Evolutionary conservation across 139 green algal genomes (phyloP).

Genomic region (Eudorina sp.): DNA sequence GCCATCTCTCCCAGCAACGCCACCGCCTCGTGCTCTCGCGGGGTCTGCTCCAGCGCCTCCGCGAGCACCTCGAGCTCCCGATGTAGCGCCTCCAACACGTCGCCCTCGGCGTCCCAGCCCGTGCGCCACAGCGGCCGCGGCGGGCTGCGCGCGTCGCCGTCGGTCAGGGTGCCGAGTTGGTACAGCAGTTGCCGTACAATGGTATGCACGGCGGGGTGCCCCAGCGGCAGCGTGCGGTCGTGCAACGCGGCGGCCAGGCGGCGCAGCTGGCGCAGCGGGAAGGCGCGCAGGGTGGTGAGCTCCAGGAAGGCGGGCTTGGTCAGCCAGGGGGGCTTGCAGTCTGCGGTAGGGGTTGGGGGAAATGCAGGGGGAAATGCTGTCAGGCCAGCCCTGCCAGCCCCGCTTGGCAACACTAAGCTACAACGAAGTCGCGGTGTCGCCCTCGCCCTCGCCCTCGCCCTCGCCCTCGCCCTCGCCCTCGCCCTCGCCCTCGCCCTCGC

Average conservation of each 20-base stretch:
- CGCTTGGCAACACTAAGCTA: too few species aligned
- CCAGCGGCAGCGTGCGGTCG: conserved; percentile 50
- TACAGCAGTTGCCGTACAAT: conserved; percentile 63
- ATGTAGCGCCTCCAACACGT: conserved; percentile 41
- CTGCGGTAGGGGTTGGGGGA: too few species aligned
- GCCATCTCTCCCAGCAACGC: conserved; percentile 63
- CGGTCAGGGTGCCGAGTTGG: conserved; percentile 42
- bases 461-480: too few species aligned
- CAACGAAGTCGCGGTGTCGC: too few species aligned
- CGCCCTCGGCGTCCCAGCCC: conserved; percentile 16
- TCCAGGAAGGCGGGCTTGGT: conserved; percentile 55
- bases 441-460: too few species aligned
- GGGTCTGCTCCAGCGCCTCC: conserved; percentile 54
- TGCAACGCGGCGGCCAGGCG: conserved; percentile 47
- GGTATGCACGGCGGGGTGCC: conserved; percentile 46
- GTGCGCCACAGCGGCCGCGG: not conserved
- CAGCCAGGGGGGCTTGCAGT: conserved; percentile 47
- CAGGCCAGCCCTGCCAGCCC: too few species aligned
- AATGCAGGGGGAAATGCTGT: too few species aligned
- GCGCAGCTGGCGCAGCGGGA: conserved; percentile 52
- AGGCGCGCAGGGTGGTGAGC: conserved; percentile 49
- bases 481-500: too few species aligned
- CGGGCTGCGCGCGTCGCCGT: too few species aligned
- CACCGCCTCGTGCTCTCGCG: conserved; percentile 53
- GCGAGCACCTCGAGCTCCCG: conserved; percentile 41